Base-by-base conservation (phyloP, 345 rosid species). In the Eucalyptus tenuipes region DNA sequence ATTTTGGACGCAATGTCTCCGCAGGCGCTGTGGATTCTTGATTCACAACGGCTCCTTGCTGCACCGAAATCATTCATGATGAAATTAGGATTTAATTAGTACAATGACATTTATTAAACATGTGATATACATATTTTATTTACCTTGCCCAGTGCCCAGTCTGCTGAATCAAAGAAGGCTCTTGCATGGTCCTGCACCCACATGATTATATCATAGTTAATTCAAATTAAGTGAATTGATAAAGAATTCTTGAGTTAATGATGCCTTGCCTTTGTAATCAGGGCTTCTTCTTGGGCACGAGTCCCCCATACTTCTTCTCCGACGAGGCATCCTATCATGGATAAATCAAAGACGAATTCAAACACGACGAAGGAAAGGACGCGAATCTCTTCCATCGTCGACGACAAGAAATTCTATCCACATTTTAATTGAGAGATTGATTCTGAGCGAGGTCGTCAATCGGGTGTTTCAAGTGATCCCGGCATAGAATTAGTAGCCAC, bases 101-200 rank as follows among this genome's bases (percentile, higher is more conserved):
- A 11, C 0, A 10, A 75, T 40, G 29, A 40, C 84, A 40, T 75
- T 75, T 11, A 20, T 75, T 1, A 11, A 55, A 55, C 27, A 22
- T 55, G 61, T 55, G 61, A 55, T 1, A 2, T 24, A 22, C 9
- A 50, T 53, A 22, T 8, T 53, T 5, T 61, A 3, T 29, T 16
- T 93, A 97, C 99, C 97, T 97, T 97, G 87, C 93, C 90, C 27
- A 97, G 85, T 89, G 95, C 97, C 98, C 99, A 97, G 66, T 97
- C 99, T 8, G 99, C 99, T 42, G 99, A 97, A 91, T 97, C 99
- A 87, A 97, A 97, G 92, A 95, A 96, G 79, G 98, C 95, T 88
- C 98, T 97, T 90, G 93, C 96, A 50, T 93, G 92, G 88, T 94
- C 96, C 99, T 97, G 50, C 88, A 87, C 27, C 68, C 59, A 44